Evolutionary conservation across 2,329 filamentous ascomycete genomes (phyloP).

Genomic region (Colletotrichum lentis): DNA sequence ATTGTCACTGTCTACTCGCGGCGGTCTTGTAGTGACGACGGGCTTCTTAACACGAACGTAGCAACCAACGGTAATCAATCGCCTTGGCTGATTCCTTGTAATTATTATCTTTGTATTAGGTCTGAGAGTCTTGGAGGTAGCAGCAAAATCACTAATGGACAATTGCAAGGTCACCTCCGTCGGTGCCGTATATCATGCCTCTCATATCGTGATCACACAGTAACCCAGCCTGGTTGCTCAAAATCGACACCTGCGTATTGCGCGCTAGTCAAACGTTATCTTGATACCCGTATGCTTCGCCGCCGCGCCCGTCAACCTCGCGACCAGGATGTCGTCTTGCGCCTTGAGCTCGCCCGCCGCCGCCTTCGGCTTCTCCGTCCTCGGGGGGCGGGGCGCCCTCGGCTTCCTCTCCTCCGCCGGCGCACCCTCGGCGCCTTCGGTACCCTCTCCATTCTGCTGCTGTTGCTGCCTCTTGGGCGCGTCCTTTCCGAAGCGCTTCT

Average conservation of each 20-base stretch:
- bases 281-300: slow-evolving; percentile 83
- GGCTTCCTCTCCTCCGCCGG: slow-evolving; percentile 45
- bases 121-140: too few species aligned
- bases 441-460: slow-evolving; percentile 43
- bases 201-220: not conserved
- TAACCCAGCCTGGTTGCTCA: not conserved
- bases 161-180: not conserved
- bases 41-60: too few species aligned
- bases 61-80: too few species aligned
- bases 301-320: slow-evolving; percentile 79
- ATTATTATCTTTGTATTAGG: too few species aligned
- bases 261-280: slow-evolving; percentile 69
- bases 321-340: slow-evolving; percentile 58
- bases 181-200: not conserved
- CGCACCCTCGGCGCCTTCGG: slow-evolving; percentile 41
- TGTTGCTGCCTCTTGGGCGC: slow-evolving; percentile 53
- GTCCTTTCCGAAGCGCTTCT: slow-evolving; percentile 89
- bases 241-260: not conserved
- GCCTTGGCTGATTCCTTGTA: too few species aligned
- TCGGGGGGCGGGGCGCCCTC: slow-evolving; percentile 44
- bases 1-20: too few species aligned
- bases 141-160: too few species aligned
- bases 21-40: too few species aligned
- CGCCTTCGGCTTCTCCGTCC: slow-evolving; percentile 38
- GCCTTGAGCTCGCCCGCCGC: slow-evolving; percentile 48